Percentiles rank a stretch among this genome's conserved stretches.
Evolutionary conservation across 768 basidiomycete genomes (phyloP).

Genomic region (Lentinula sp.): DNA sequence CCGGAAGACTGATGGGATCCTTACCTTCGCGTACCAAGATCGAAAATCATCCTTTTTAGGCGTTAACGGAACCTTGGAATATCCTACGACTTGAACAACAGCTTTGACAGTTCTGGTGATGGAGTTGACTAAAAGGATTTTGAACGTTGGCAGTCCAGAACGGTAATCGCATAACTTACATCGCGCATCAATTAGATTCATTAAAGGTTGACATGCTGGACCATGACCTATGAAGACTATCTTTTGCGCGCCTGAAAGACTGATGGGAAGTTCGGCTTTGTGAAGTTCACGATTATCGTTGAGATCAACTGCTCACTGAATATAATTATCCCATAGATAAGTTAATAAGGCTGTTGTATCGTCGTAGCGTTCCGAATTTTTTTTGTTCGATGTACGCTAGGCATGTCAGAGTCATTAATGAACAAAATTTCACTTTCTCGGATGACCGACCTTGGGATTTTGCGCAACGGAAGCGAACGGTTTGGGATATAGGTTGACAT

Average conservation of each 20-base stretch:
- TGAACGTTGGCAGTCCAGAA: too few relatives aligned
- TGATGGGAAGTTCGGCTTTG: constrained; percentile 20
- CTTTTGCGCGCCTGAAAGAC: constrained; percentile 64
- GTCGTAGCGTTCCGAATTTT: background rate
- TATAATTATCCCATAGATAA: constrained; percentile 96
- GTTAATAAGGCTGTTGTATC: constrained; percentile 27
- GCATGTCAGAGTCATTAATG: background rate
- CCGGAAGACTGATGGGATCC: constrained; percentile 8
- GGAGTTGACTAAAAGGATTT: constrained; percentile 29
- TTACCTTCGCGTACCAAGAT: constrained; percentile 70
- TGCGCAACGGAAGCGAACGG: constrained; percentile 28
- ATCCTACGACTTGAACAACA: constrained; percentile 76
- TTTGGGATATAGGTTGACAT: constrained; percentile 79
- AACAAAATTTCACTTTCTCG: background rate
- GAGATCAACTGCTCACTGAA: constrained; percentile 56
- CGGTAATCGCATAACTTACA: constrained; percentile 37
- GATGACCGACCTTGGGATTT: constrained; percentile 20
- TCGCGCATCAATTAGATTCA: constrained; percentile 67
- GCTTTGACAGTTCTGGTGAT: constrained; percentile 62
- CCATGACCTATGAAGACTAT: constrained; percentile 88
- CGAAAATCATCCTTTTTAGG: constrained; percentile 54
- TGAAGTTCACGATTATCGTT: background rate
- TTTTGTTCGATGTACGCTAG: constrained; percentile 23
- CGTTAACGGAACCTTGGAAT: constrained; percentile 44
- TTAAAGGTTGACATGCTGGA: constrained; percentile 69